Evolutionary conservation across 2,329 filamentous ascomycete genomes (phyloP).

Genomic region (Trichoderma sp.): DNA sequence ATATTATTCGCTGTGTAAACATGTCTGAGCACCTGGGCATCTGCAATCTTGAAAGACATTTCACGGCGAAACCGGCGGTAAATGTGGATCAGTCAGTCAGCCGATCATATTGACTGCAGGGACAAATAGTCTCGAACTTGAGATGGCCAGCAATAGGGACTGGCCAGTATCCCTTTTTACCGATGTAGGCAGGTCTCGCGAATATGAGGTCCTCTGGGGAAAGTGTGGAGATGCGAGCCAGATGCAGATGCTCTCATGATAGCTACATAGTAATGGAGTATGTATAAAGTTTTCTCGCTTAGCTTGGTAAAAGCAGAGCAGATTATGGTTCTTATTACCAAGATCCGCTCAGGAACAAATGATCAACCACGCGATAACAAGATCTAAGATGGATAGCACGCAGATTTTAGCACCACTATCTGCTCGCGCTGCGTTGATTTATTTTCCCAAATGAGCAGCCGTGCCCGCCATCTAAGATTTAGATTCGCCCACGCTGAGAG

Average conservation of each 20-base stretch:
- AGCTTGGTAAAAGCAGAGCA: not conserved
- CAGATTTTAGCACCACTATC: not conserved
- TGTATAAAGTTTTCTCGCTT: not conserved
- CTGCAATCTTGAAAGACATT: constrained; percentile 6
- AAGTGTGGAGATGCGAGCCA: not conserved
- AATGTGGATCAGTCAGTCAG: constrained; percentile 22
- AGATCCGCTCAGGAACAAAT: not conserved
- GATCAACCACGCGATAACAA: not conserved
- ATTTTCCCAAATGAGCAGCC: constrained; percentile 15
- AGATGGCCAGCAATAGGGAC: not conserved
- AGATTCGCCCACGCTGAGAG: constrained; percentile 1
- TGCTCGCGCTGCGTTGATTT: not conserved
- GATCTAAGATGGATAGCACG: not conserved
- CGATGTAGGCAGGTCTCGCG: constrained; percentile 2
- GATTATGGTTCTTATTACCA: not conserved
- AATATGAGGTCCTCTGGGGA: not conserved
- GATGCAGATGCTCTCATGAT: not conserved
- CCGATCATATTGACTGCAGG: not conserved
- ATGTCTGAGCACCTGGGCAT: not conserved
- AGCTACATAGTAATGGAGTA: not conserved
- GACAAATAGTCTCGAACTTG: constrained; percentile 18
- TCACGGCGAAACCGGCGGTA: constrained; percentile 22
- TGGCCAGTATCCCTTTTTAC: not conserved
- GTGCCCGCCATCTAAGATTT: constrained; percentile 16
- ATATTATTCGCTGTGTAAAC: not conserved